A percentile compares a stretch with the other conserved stretches of the same genome.
Evolutionary conservation across 1,139 yeast species (phyloP).

Genomic region (Candida sojae): DNA sequence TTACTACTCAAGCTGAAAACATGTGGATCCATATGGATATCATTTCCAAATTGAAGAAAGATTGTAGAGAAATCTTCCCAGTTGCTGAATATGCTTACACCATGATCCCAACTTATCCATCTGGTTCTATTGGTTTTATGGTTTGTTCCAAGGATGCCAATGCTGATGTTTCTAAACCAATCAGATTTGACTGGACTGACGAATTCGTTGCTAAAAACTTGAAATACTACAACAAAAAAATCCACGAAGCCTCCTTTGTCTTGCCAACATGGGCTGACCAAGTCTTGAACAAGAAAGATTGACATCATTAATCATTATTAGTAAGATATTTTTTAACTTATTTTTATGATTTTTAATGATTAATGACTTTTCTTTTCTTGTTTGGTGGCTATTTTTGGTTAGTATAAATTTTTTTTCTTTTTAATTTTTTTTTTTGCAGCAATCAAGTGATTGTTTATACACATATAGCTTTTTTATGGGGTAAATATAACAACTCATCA

Average conservation of each 20-base stretch:
- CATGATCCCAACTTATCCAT: constrained; percentile 89
- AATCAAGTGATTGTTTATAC: no score
- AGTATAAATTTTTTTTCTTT: background rate
- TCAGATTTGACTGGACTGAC: constrained; percentile 60
- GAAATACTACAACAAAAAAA: constrained; percentile 76
- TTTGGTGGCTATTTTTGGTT: background rate
- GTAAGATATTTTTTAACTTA: background rate
- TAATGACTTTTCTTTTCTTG: constrained; percentile 1
- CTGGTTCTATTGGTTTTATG: constrained; percentile 94
- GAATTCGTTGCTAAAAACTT: constrained; percentile 65
- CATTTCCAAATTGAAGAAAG: constrained; percentile 71
- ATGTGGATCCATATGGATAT: constrained; percentile 86
- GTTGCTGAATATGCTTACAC: constrained; percentile 86
- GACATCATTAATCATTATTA: constrained; percentile 9
- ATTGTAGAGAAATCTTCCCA: constrained; percentile 81
- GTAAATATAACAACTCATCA: no score
- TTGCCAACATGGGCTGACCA: constrained; percentile 83
- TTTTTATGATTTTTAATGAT: constrained; percentile 1
- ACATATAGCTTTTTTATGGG: no score
- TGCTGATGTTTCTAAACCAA: constrained; percentile 65
- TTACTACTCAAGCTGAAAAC: constrained; percentile 89
- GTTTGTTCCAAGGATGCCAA: constrained; percentile 76
- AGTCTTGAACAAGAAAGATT: constrained; percentile 26
- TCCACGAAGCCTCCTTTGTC: constrained; percentile 84
- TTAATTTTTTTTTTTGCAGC: no score